Evolutionary conservation across 257 asterid species (phyloP).

Genomic region (Coffea canephora): DNA sequence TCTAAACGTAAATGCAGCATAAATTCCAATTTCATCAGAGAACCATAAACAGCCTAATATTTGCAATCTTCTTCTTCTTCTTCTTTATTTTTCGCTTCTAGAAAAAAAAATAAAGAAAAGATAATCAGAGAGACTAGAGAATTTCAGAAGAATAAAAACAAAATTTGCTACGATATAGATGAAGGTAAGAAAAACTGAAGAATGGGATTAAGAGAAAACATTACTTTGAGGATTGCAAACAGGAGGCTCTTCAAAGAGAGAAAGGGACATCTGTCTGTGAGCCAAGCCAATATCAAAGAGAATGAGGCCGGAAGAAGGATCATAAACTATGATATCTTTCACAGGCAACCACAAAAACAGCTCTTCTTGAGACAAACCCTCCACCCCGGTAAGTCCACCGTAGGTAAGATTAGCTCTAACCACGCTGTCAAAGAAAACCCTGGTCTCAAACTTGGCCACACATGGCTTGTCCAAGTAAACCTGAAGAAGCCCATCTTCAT

Average conservation of each 20-base stretch:
- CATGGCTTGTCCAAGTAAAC: conserved; percentile 75
- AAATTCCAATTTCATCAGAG: neutral
- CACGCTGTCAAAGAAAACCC: conserved; percentile 66
- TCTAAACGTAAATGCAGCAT: neutral
- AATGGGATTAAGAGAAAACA: neutral
- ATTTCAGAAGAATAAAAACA: too few relatives aligned
- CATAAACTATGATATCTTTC: conserved; percentile 71
- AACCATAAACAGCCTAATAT: neutral
- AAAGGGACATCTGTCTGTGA: conserved; percentile 77
- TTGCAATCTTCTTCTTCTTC: neutral
- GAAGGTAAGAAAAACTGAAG: neutral
- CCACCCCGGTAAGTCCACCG: conserved; percentile 74
- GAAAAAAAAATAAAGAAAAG: neutral
- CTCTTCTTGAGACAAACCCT: conserved; percentile 85
- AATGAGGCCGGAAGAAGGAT: conserved; percentile 80
- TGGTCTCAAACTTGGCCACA: conserved; percentile 67
- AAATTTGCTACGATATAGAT: neutral
- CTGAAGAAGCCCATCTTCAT: conserved; percentile 48
- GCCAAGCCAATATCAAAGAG: conserved; percentile 86
- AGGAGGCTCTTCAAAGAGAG: conserved; percentile 87
- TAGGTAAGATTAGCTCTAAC: conserved; percentile 78
- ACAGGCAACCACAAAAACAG: conserved; percentile 88
- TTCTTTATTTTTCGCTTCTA: neutral
- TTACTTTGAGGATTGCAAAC: conserved; percentile 65
- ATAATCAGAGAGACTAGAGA: neutral